Percentiles rank a stretch among this genome's conserved stretches.
Conservation (phyloP, 2,329 filamentous ascomycete genomes). For the Colletotrichum musae region DNA sequence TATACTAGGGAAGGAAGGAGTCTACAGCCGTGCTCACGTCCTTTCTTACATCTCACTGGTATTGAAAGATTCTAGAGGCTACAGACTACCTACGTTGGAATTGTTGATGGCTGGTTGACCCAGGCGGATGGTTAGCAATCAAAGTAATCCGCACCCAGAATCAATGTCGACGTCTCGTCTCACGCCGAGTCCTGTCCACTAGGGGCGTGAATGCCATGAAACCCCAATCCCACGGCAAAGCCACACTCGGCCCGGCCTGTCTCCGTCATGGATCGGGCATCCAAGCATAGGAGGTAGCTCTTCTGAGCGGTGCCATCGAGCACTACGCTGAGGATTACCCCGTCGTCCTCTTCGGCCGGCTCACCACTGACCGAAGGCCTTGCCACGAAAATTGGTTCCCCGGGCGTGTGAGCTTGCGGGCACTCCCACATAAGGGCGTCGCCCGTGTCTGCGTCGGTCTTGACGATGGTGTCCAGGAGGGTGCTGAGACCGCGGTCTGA, state of each 20-base stretch:
- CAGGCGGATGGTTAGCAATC: no score
- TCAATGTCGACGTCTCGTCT: background rate
- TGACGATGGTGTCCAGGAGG: conserved; percentile 74
- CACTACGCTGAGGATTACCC: conserved; percentile 73
- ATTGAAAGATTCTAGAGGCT: no score
- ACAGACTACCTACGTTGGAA: no score
- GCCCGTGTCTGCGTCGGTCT: conserved; percentile 73
- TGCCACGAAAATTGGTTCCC: conserved; percentile 77
- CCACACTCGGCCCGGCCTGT: conserved; percentile 74
- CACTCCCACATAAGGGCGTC: conserved; percentile 70
- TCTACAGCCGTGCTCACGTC: no score
- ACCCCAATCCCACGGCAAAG: conserved; percentile 73
- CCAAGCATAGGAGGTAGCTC: conserved; percentile 77
- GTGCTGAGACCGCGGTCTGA: conserved; percentile 71
- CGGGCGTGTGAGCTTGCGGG: conserved; percentile 73
- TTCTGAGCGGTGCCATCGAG: conserved; percentile 71
- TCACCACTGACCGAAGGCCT: conserved; percentile 44
- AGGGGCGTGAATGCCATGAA: conserved; percentile 72
- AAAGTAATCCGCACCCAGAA: no score
- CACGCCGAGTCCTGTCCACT: background rate
- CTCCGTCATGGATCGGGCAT: conserved; percentile 75
- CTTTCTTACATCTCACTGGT: no score
- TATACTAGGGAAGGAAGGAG: no score
- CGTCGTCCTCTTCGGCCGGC: conserved; percentile 71
- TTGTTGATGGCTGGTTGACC: no score